A percentile compares a stretch with the other conserved stretches of the same genome.
Evolutionary conservation across 2,329 filamentous ascomycete genomes (phyloP).

Genomic region (Cordyceps cicadae): DNA sequence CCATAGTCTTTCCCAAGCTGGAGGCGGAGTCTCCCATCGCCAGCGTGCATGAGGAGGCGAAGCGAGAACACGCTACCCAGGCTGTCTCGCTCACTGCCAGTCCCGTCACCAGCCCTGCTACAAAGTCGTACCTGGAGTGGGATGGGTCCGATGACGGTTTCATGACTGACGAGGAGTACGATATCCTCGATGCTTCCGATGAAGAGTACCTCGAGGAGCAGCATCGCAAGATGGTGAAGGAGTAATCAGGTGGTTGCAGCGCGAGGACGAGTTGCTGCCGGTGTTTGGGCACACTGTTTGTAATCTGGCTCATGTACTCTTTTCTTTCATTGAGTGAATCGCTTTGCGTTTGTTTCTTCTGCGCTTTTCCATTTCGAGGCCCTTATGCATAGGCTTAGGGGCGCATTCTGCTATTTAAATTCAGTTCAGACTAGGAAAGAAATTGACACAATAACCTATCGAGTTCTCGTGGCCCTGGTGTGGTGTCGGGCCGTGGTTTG

Average conservation of each 20-base stretch:
- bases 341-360: background rate
- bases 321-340: background rate
- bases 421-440: constrained; percentile 6
- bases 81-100: constrained; percentile 33
- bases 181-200: constrained; percentile 90
- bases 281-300: background rate
- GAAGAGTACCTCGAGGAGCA: constrained; percentile 65
- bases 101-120: constrained; percentile 36
- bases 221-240: constrained; percentile 31
- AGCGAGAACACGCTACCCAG: constrained; percentile 21
- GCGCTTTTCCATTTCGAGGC: background rate
- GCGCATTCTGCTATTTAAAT: constrained; percentile 1
- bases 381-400: background rate
- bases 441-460: constrained; percentile 1
- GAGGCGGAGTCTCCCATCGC: constrained; percentile 84
- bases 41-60: constrained; percentile 61
- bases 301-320: constrained; percentile 7
- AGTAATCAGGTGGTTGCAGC: constrained; percentile 21
- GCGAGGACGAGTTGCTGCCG: background rate
- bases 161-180: constrained; percentile 96
- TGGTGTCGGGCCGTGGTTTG: background rate
- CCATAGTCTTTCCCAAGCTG: constrained; percentile 95
- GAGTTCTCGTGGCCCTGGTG: background rate
- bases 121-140: constrained; percentile 41
- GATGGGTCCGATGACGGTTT: constrained; percentile 65